Percentiles rank a stretch among this genome's conserved stretches.
These are phyloP conservation scores for Microbotryum silenes-acaulis DNA, from an alignment of 1,284 basidiomycete species.

Conservation along the genomic window DNA sequence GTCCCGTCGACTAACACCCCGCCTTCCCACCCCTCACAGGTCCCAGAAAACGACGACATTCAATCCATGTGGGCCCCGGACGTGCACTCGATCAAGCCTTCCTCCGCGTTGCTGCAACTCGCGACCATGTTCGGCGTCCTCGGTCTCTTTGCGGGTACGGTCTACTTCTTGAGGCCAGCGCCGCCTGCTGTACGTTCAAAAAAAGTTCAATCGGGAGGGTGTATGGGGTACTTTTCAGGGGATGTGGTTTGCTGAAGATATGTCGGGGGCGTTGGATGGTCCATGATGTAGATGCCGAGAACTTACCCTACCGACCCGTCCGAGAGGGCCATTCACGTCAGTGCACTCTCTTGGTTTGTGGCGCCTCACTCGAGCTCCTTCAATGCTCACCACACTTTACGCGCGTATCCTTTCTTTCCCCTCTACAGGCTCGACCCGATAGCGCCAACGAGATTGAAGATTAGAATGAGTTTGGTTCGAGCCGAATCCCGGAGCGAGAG, in stretches of 20 bases:
- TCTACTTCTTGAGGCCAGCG: conserved; percentile 23
- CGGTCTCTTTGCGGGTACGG: conserved; percentile 26
- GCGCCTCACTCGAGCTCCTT: no score
- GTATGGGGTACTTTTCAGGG: neutral
- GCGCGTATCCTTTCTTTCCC: neutral
- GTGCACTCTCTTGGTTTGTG: no score
- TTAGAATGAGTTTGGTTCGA: neutral
- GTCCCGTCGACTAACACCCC: no score
- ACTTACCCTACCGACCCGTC: no score
- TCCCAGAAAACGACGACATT: conserved; percentile 36
- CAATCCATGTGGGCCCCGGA: conserved; percentile 37
- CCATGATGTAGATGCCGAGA: no score
- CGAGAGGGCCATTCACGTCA: no score
- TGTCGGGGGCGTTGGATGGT: conserved; percentile 12
- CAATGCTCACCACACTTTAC: no score
- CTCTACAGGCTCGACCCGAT: conserved; percentile 3
- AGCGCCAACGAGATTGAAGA: conserved; percentile 12
- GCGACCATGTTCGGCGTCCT: conserved; percentile 25
- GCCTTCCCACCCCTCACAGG: conserved; percentile 12
- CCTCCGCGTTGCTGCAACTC: conserved; percentile 32
- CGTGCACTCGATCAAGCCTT: conserved; percentile 33
- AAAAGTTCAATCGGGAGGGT: neutral
- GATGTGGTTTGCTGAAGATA: no score
- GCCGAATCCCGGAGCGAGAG: no score
- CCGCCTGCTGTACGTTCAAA: conserved; percentile 24